Percentiles rank a stretch among this genome's conserved stretches.
Conservation (phyloP, 2,329 filamentous ascomycete species). For the Colletotrichum costaricense region DNA sequence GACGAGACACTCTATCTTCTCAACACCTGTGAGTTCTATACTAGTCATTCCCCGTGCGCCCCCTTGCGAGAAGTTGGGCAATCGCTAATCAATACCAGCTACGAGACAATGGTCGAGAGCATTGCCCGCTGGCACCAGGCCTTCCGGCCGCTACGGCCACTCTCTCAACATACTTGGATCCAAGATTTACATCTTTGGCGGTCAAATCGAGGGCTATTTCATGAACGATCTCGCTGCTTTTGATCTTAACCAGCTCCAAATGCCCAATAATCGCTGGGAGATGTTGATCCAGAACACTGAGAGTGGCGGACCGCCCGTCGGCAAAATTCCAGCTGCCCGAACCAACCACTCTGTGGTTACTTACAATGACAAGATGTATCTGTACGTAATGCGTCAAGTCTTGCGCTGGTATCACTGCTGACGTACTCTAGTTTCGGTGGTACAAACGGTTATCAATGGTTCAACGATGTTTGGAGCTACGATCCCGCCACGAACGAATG, state of each 20-base stretch:
- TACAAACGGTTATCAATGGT: slow-evolving; percentile 96
- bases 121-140: slow-evolving; percentile 85
- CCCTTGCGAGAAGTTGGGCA: not conserved
- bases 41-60: not conserved
- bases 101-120: slow-evolving; percentile 98
- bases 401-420: not conserved
- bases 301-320: slow-evolving; percentile 67
- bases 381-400: slow-evolving; percentile 67
- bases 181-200: slow-evolving; percentile 97
- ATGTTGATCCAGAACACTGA: slow-evolving; percentile 84
- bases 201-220: slow-evolving; percentile 96
- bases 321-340: slow-evolving; percentile 81
- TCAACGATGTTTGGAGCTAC: slow-evolving; percentile 99
- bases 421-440: slow-evolving; percentile 81
- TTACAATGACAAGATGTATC: slow-evolving; percentile 91
- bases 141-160: slow-evolving; percentile 93
- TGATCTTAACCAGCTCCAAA: slow-evolving; percentile 93
- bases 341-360: slow-evolving; percentile 96
- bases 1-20: slow-evolving; percentile 97
- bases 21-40: slow-evolving; percentile 85
- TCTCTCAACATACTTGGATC: slow-evolving; percentile 96
- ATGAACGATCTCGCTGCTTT: slow-evolving; percentile 98
- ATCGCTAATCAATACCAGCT: slow-evolving; percentile 62
- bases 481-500: slow-evolving; percentile 86
- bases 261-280: slow-evolving; percentile 93